Evolutionary conservation across 73 alveolate genomes (phyloP).

Genomic region (Halteria grandinella): DNA sequence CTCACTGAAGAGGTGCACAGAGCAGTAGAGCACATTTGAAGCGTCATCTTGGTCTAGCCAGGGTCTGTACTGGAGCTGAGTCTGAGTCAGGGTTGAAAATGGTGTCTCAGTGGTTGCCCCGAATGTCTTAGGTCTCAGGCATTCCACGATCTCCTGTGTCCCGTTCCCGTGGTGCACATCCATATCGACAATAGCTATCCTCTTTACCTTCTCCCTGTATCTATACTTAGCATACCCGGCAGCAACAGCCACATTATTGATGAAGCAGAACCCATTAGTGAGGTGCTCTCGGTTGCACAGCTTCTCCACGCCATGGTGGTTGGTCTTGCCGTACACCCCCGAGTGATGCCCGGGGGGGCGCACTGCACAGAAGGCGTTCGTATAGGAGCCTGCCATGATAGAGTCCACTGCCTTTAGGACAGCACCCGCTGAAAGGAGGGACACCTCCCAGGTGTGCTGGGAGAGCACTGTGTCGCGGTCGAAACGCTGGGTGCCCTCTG

Average conservation of each 20-base stretch:
- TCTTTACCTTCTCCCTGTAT: constrained; percentile 68
- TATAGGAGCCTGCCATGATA: constrained; percentile 76
- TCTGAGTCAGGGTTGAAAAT: background rate
- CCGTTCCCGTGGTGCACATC: constrained; percentile 99
- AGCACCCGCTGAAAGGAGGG: constrained; percentile 90
- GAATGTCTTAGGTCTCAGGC: constrained; percentile 66
- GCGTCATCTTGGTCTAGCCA: constrained; percentile 89
- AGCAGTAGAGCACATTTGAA: constrained; percentile 80
- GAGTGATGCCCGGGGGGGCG: constrained; percentile 98
- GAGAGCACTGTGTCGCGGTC: constrained; percentile 75
- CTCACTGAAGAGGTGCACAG: constrained; percentile 75
- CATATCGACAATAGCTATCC: constrained; percentile 95
- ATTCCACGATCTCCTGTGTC: constrained; percentile 91
- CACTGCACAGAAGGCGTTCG: constrained; percentile 92
- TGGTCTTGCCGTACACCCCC: constrained; percentile 79
- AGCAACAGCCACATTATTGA: constrained; percentile 94
- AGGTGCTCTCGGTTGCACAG: constrained; percentile 5
- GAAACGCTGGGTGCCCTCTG: no score
- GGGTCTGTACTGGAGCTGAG: constrained; percentile 67
- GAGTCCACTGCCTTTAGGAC: constrained; percentile 90
- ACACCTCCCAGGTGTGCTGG: constrained; percentile 62
- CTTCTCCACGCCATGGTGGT: constrained; percentile 1
- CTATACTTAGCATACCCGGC: constrained; percentile 86
- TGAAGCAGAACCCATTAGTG: constrained; percentile 94
- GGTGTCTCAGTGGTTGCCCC: constrained; percentile 10